phyloP scores from a whole-genome alignment of 805 yeast genomes.

The Yarrowia keelungensis region DNA sequence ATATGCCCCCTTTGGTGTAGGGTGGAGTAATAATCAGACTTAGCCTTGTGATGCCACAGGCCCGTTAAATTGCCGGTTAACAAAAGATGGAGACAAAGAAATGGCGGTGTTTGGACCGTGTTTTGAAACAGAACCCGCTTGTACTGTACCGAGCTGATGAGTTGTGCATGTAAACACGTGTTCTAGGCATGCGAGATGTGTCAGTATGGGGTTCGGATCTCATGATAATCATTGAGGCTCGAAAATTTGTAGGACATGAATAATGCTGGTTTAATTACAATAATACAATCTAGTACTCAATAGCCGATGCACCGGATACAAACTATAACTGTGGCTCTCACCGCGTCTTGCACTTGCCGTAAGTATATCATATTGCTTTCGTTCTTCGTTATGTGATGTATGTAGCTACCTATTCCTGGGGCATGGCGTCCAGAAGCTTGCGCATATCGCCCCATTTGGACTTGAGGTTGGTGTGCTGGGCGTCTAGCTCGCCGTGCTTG shows the following conservation, averaged over 20 bases:
- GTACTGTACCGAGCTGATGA: too few species aligned
- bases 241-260: too few species aligned
- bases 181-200: too few species aligned
- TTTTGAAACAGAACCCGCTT: too few species aligned
- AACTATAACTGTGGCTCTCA: too few species aligned
- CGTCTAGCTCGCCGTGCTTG: conserved; percentile 42
- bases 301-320: too few species aligned
- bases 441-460: conserved; percentile 38
- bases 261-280: too few species aligned
- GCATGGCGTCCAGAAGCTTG: conserved; percentile 34
- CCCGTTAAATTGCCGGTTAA: neutral
- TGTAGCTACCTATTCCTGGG: conserved; percentile 4
- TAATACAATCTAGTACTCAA: too few species aligned
- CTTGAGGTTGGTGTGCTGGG: conserved; percentile 31
- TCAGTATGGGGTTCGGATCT: too few species aligned
- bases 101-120: too few species aligned
- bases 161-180: too few species aligned
- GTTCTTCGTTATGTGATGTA: neutral
- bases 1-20: neutral
- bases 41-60: conserved; percentile 13
- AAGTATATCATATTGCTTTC: conserved; percentile 8
- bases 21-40: neutral
- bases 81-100: conserved; percentile 2
- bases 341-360: neutral
- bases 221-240: too few species aligned